Evolutionary conservation across 2,329 filamentous ascomycete genomes (phyloP).

Genomic region (Cladophialophora carrionii): DNA sequence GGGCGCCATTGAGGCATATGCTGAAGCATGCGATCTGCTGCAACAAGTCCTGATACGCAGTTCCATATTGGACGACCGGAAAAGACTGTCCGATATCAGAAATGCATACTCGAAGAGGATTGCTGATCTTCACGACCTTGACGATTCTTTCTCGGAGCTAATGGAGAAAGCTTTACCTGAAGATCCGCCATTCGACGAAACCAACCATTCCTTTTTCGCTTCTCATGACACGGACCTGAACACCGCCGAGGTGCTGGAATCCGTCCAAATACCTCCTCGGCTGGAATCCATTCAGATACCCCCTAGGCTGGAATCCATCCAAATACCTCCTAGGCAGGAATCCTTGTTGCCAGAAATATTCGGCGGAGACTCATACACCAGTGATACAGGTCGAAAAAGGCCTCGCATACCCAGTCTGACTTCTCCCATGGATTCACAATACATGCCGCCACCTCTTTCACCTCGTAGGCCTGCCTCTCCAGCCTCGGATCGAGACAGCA

Average conservation of each 20-base stretch:
- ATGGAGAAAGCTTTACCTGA: slow-evolving; percentile 77
- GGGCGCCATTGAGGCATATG: slow-evolving; percentile 85
- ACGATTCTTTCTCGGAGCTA: slow-evolving; percentile 51
- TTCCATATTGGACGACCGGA: slow-evolving; percentile 80
- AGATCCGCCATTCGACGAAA: slow-evolving; percentile 66
- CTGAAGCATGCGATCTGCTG: slow-evolving; percentile 84
- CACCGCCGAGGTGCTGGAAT: slow-evolving; percentile 29
- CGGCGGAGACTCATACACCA: slow-evolving; percentile 33
- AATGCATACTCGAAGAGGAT: slow-evolving; percentile 90
- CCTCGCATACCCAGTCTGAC: slow-evolving; percentile 38
- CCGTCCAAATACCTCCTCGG: slow-evolving; percentile 37
- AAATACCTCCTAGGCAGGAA: slow-evolving; percentile 36
- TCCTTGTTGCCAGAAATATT: slow-evolving; percentile 37
- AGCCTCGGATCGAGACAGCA: slow-evolving; percentile 30
- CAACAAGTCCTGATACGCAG: slow-evolving; percentile 86
- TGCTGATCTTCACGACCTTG: slow-evolving; percentile 77
- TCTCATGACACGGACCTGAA: slow-evolving; percentile 40
- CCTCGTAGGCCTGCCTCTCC: slow-evolving; percentile 63
- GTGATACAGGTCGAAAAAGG: slow-evolving; percentile 32
- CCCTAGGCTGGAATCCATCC: slow-evolving; percentile 36
- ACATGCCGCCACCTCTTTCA: slow-evolving; percentile 73
- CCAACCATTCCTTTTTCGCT: slow-evolving; percentile 39
- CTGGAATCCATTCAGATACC: slow-evolving; percentile 32
- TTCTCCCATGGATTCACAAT: slow-evolving; percentile 56
- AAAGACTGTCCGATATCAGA: slow-evolving; percentile 89